These are phyloP conservation scores for Thelonectria olida DNA, from an alignment of 2,329 filamentous ascomycete species.

Conservation along the genomic window DNA sequence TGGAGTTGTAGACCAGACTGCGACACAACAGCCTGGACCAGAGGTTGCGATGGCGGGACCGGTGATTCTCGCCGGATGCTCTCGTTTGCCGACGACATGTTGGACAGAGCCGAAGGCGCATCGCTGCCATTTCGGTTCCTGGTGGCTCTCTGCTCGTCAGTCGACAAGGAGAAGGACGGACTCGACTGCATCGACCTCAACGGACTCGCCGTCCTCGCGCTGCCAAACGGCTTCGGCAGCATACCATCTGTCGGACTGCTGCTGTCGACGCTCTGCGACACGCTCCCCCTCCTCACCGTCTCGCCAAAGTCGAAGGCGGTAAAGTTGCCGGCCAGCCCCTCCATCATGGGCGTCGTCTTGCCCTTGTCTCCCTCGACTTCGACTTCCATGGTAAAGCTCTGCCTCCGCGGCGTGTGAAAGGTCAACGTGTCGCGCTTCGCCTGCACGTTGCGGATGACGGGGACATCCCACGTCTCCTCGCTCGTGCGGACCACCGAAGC, in stretches of 20 bases:
- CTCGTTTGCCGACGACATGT: conserved; percentile 18
- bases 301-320: conserved; percentile 51
- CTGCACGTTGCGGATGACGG: conserved; percentile 57
- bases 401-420: conserved; percentile 54
- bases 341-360: conserved; percentile 36
- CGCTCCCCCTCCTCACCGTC: conserved; percentile 36
- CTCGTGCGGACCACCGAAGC: conserved; percentile 50
- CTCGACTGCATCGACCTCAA: conserved; percentile 38
- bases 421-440: conserved; percentile 62
- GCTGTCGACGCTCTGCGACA: conserved; percentile 23
- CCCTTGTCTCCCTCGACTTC: conserved; percentile 40
- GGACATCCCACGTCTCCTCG: conserved; percentile 50
- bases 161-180: conserved; percentile 28
- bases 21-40: background rate
- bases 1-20: too few species aligned
- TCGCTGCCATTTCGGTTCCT: conserved; percentile 35
- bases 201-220: conserved; percentile 35
- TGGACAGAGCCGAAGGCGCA: conserved; percentile 30
- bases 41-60: background rate
- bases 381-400: conserved; percentile 60
- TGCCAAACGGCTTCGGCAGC: conserved; percentile 27
- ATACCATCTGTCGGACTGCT: conserved; percentile 32
- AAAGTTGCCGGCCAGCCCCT: conserved; percentile 51
- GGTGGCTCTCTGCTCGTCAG: conserved; percentile 29
- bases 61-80: conserved; percentile 6